phyloP scores from a whole-genome alignment of 2,329 filamentous ascomycete genomes.

The Cadophora sp. region DNA sequence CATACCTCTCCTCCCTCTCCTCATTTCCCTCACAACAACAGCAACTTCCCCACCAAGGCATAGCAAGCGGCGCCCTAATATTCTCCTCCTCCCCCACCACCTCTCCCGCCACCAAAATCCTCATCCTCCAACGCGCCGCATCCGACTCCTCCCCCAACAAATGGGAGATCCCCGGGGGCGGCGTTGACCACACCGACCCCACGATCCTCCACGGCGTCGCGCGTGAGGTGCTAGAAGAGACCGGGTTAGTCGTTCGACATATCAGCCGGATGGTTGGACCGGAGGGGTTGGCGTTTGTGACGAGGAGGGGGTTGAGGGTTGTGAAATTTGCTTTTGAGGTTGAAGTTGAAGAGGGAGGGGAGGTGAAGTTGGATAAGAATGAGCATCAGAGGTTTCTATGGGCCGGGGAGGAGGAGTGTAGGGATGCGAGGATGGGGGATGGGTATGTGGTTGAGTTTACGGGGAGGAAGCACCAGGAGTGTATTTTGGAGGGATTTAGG shows the following conservation, averaged over 20 bases:
- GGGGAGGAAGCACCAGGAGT: constrained; percentile 2
- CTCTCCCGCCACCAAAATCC: constrained; percentile 13
- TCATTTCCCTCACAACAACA: not conserved
- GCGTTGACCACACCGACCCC: constrained; percentile 50
- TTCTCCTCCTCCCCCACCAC: not conserved
- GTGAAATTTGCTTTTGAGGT: constrained; percentile 31
- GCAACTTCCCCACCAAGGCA: not conserved
- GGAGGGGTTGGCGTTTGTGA: constrained; percentile 1
- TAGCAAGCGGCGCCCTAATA: constrained; percentile 18
- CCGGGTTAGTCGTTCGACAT: constrained; percentile 45
- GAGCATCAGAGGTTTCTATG: constrained; percentile 27
- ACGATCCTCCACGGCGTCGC: constrained; percentile 53
- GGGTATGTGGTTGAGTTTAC: constrained; percentile 20
- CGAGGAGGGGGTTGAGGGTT: constrained; percentile 8
- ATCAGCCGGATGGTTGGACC: constrained; percentile 15
- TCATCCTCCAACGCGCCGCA: constrained; percentile 26
- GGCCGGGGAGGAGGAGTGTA: constrained; percentile 27
- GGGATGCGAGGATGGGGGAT: constrained; percentile 6
- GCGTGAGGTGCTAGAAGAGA: constrained; percentile 57
- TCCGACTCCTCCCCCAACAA: constrained; percentile 44
- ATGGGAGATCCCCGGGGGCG: constrained; percentile 59
- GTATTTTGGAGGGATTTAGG: constrained; percentile 22
- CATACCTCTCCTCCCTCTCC: constrained; percentile 3
- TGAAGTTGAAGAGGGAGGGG: not conserved
- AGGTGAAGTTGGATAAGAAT: constrained; percentile 23